A percentile compares a stretch with the other conserved stretches of the same genome.
phyloP scores from a whole-genome alignment of 768 basidiomycete genomes.

The Suillus hirtellus region DNA sequence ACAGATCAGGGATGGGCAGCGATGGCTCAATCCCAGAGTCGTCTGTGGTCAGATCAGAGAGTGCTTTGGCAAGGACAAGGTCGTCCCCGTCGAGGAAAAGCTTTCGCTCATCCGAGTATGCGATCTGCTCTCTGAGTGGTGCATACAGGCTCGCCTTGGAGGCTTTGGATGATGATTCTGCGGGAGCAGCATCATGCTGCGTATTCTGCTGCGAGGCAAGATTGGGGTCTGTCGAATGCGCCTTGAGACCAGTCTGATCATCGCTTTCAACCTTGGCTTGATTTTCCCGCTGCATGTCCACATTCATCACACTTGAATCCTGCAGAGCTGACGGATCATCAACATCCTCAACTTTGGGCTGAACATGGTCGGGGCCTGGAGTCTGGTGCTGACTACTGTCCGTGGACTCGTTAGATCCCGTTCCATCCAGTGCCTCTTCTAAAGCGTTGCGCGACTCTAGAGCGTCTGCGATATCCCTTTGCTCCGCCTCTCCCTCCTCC shows the following conservation, averaged over 20 bases:
- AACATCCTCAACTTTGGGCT: slow-evolving; percentile 55
- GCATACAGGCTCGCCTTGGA: slow-evolving; percentile 48
- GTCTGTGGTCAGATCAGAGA: slow-evolving; percentile 40
- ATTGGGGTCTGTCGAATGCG: slow-evolving; percentile 56
- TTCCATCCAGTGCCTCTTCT: slow-evolving; percentile 57
- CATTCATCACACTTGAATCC: slow-evolving; percentile 33
- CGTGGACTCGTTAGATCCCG: slow-evolving; percentile 31
- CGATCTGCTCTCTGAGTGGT: slow-evolving; percentile 61
- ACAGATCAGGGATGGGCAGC: slow-evolving; percentile 47
- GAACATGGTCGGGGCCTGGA: slow-evolving; percentile 27
- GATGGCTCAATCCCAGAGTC: slow-evolving; percentile 22
- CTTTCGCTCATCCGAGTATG: slow-evolving; percentile 40
- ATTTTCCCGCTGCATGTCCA: slow-evolving; percentile 31
- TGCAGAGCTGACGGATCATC: slow-evolving; percentile 53
- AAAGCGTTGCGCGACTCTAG: slow-evolving; percentile 55
- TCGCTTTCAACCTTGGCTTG: slow-evolving; percentile 28
- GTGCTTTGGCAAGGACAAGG: slow-evolving; percentile 50
- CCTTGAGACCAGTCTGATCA: slow-evolving; percentile 46
- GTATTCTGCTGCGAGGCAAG: slow-evolving; percentile 43
- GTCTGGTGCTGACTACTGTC: slow-evolving; percentile 39
- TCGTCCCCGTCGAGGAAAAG: slow-evolving; percentile 58
- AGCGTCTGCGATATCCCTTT: slow-evolving; percentile 55
- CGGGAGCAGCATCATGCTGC: slow-evolving; percentile 30
- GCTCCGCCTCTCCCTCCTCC: slow-evolving; percentile 57
- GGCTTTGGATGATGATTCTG: slow-evolving; percentile 38